Evolutionary conservation across 345 rosid species (phyloP).

Genomic region (sweet orange (Citrus sinensis)): DNA sequence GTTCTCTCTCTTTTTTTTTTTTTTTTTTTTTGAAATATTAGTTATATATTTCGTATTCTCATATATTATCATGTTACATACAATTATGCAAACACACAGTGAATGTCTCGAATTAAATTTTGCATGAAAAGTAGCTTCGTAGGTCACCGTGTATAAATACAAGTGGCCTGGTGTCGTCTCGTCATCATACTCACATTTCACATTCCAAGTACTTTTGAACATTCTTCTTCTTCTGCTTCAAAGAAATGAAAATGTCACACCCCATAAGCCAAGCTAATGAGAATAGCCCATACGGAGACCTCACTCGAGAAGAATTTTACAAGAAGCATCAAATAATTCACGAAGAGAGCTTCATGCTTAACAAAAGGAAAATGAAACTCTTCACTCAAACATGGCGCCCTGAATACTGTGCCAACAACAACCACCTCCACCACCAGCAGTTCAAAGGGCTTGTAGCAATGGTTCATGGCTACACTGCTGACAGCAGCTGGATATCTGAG

Average conservation of each 20-base stretch:
- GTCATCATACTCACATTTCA: too few relatives aligned
- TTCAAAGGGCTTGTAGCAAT: conserved; percentile 30
- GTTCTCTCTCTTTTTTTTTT: too few relatives aligned
- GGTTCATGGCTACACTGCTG: conserved; percentile 34
- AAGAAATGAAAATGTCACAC: conserved; percentile 19
- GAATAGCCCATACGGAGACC: conserved; percentile 23
- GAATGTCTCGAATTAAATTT: too few relatives aligned
- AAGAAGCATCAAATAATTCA: conserved; percentile 24
- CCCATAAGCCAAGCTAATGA: conserved; percentile 32
- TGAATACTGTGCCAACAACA: neutral
- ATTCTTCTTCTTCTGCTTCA: neutral
- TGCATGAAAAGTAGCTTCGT: too few relatives aligned
- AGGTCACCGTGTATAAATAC: too few relatives aligned
- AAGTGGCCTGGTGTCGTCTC: too few relatives aligned
- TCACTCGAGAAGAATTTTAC: conserved; percentile 32
- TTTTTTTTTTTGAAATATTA: too few relatives aligned
- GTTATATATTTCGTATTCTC: too few relatives aligned
- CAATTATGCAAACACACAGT: too few relatives aligned
- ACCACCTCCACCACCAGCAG: neutral
- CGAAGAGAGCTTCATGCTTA: conserved; percentile 18
- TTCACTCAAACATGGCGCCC: conserved; percentile 32
- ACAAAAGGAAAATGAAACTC: conserved; percentile 25
- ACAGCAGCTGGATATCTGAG: conserved; percentile 33
- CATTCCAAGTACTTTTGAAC: too few relatives aligned
- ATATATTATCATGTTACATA: too few relatives aligned